Percentiles rank a stretch among this genome's conserved stretches.
phyloP scores from a whole-genome alignment of 495 filamentous ascomycete species.

The Sordaria brevicollis region DNA sequence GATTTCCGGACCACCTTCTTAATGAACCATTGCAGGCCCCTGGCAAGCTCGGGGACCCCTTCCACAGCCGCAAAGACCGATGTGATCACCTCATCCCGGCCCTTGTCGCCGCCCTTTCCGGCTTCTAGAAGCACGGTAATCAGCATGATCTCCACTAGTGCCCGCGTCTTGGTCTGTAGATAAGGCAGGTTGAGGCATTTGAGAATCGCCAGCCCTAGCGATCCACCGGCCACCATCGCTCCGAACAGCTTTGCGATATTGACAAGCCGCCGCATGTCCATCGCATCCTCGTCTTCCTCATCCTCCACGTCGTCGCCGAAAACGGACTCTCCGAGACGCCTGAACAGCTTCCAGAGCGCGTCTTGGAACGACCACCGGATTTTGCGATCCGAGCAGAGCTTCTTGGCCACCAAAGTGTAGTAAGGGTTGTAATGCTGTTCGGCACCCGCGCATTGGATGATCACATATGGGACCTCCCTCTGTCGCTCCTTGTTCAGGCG shows the following conservation, averaged over 20 bases:
- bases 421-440: slow-evolving; percentile 86
- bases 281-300: slow-evolving; percentile 33
- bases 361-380: slow-evolving; percentile 77
- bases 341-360: slow-evolving; percentile 79
- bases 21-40: slow-evolving; percentile 68
- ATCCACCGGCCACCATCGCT: slow-evolving; percentile 55
- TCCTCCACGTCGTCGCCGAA: slow-evolving; percentile 44
- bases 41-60: slow-evolving; percentile 51
- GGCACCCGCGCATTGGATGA: slow-evolving; percentile 76
- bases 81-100: slow-evolving; percentile 37
- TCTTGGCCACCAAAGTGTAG: slow-evolving; percentile 74
- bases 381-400: slow-evolving; percentile 59
- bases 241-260: slow-evolving; percentile 87
- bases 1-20: slow-evolving; percentile 65
- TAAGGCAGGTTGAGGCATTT: slow-evolving; percentile 71
- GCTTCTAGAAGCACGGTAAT: slow-evolving; percentile 61
- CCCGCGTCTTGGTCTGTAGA: slow-evolving; percentile 63
- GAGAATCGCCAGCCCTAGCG: slow-evolving; percentile 52
- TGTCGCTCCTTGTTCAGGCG: slow-evolving; percentile 77
- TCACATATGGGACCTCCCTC: slow-evolving; percentile 74
- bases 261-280: slow-evolving; percentile 57
- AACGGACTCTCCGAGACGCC: slow-evolving; percentile 65
- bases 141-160: slow-evolving; percentile 70
- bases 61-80: slow-evolving; percentile 53
- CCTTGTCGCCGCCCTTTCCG: slow-evolving; percentile 16